Conservation (phyloP, 345 rosid species). For the Eucalyptus melliodora region DNA sequence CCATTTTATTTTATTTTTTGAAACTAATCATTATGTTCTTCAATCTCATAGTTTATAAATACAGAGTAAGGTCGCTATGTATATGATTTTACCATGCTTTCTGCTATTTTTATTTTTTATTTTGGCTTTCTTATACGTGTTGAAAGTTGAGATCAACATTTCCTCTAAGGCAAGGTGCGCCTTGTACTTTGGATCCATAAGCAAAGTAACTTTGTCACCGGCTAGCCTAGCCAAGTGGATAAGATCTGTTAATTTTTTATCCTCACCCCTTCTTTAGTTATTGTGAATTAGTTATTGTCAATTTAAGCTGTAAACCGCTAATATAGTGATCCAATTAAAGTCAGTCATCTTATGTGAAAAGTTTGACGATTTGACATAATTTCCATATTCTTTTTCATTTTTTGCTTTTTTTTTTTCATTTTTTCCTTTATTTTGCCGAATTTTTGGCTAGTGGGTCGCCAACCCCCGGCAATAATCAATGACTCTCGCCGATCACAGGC, state of each 20-base stretch:
- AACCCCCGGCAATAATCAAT: rapidly evolving
- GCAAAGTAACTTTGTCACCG: neutral
- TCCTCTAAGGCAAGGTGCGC: neutral
- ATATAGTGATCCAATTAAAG: rapidly evolving
- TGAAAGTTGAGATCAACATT: neutral
- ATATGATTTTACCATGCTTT: neutral
- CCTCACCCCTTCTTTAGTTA: neutral
- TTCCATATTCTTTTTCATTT: neutral
- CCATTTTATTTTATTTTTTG: rapidly evolving
- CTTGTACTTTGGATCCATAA: neutral
- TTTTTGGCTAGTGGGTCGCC: rapidly evolving
- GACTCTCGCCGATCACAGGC: rapidly evolving
- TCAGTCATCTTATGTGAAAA: neutral
- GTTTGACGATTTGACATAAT: rapidly evolving
- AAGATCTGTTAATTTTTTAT: neutral
- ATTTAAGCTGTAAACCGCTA: neutral
- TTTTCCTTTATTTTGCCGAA: neutral
- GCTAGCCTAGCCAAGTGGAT: neutral
- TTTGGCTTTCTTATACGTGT: rapidly evolving
- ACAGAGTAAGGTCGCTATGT: neutral
- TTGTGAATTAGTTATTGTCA: neutral
- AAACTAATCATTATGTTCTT: neutral
- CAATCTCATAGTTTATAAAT: neutral
- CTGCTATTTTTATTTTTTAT: neutral
- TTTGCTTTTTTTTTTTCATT: too few species aligned